Percentiles rank a stretch among this genome's conserved stretches.
Conservation (phyloP, 2,329 filamentous ascomycete genomes). For the Conoideocrella luteorostrata region DNA sequence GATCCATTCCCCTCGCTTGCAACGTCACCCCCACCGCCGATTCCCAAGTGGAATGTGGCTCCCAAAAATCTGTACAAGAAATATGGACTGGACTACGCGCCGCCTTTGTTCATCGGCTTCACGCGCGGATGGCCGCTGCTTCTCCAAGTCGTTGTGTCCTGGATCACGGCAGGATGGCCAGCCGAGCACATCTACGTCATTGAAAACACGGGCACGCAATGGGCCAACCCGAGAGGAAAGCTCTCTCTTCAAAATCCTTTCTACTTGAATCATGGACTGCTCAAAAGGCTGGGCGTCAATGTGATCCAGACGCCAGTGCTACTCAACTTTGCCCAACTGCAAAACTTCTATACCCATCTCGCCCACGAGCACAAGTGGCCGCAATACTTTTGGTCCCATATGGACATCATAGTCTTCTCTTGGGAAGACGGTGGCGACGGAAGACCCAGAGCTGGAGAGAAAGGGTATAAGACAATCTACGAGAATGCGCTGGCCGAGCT, state of each 20-base stretch:
- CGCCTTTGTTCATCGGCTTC: slow-evolving; percentile 54
- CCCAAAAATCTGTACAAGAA: slow-evolving; percentile 29
- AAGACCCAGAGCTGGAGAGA: slow-evolving; percentile 24
- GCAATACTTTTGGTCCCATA: slow-evolving; percentile 52
- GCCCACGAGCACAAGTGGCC: slow-evolving; percentile 37
- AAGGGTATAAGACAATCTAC: slow-evolving; percentile 36
- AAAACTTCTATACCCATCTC: slow-evolving; percentile 45
- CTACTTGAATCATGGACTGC: slow-evolving; percentile 45
- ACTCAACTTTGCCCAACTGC: slow-evolving; percentile 47
- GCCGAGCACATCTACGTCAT: slow-evolving; percentile 49
- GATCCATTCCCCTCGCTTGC: slow-evolving; percentile 38
- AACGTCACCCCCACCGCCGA: slow-evolving; percentile 28
- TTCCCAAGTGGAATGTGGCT: slow-evolving; percentile 39
- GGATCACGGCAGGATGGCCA: slow-evolving; percentile 55
- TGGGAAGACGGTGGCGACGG: slow-evolving; percentile 32
- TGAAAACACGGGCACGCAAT: slow-evolving; percentile 52
- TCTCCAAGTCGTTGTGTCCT: slow-evolving; percentile 48
- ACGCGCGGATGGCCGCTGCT: slow-evolving; percentile 49
- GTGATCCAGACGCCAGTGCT: slow-evolving; percentile 45
- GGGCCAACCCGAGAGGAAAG: slow-evolving; percentile 41
- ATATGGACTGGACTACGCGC: slow-evolving; percentile 30
- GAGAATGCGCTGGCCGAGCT: slow-evolving; percentile 31
- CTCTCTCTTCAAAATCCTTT: slow-evolving; percentile 50
- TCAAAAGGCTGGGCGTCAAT: slow-evolving; percentile 45
- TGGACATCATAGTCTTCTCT: slow-evolving; percentile 42